Evolutionary conservation across 129 eudicot genomes (phyloP).

Genomic region (Pittosporum tobira): DNA sequence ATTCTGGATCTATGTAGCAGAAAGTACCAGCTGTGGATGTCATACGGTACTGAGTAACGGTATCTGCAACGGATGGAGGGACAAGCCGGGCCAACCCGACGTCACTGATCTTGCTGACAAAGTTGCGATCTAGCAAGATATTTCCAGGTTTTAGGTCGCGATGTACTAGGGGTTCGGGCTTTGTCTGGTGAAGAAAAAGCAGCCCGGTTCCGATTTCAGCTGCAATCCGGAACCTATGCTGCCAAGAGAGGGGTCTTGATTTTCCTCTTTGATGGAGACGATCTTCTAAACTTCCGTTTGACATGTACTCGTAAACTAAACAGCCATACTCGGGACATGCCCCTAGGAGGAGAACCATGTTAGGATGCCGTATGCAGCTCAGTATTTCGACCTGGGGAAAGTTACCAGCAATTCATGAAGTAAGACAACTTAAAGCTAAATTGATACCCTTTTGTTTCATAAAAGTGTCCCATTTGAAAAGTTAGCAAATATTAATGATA

Average conservation of each 20-base stretch:
- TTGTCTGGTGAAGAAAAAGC: slow-evolving; percentile 59
- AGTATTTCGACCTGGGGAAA: slow-evolving; percentile 48
- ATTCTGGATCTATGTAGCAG: slow-evolving; percentile 60
- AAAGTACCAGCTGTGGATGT: slow-evolving; percentile 63
- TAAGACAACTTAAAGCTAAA: background rate
- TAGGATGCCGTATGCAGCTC: slow-evolving; percentile 66
- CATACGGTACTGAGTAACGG: slow-evolving; percentile 43
- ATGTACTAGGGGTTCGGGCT: slow-evolving; percentile 67
- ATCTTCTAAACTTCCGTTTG: slow-evolving; percentile 62
- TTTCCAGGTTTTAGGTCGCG: slow-evolving; percentile 66
- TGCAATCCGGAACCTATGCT: slow-evolving; percentile 49
- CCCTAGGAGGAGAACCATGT: slow-evolving; percentile 64
- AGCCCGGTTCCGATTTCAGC: slow-evolving; percentile 63
- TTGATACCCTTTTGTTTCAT: too few species aligned
- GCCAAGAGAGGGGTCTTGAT: slow-evolving; percentile 51
- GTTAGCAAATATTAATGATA: too few species aligned
- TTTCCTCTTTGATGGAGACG: slow-evolving; percentile 37
- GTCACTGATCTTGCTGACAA: slow-evolving; percentile 48
- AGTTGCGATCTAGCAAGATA: slow-evolving; percentile 49
- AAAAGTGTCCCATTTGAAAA: too few species aligned
- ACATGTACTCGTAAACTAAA: slow-evolving; percentile 56
- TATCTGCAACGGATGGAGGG: slow-evolving; percentile 36
- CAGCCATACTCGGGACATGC: slow-evolving; percentile 66
- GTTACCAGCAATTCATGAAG: background rate
- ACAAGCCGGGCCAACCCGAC: slow-evolving; percentile 61